Base-by-base conservation (phyloP, 352 stramenopile species). In the Phytophthora niederhauseri region DNA sequence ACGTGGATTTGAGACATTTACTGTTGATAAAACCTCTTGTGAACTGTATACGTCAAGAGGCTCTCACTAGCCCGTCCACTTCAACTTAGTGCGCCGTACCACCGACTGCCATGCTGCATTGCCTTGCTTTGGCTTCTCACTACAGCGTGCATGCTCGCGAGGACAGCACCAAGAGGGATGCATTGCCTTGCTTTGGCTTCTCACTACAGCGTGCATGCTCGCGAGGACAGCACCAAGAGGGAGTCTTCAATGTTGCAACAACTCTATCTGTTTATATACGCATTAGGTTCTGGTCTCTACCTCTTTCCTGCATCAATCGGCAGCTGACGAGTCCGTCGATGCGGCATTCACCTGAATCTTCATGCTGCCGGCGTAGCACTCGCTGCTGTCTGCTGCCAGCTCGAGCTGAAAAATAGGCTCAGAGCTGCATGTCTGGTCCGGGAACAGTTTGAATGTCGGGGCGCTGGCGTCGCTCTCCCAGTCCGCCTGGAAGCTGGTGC, bases 401-500 rank as follows among this genome's bases (percentile, higher is more conserved):
- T 68, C 60, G 12, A 72, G 30, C 30, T 72, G 17, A 11, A 68
- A 68, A n/a, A 57, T 14, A 2, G 58, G 59, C 9, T 28, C 22
- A 0, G 58, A 59, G 31, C 28, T 70, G 59, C 69, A 76, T 19
- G 45, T 48, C 2, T 48, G 57, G 26, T 76, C 64, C 0, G 58
- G 34, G 41, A 72, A 76, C 7, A 76, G 38, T 15, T 62, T 76
- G 34, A 76, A 61, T 6, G 57, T 53, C 5, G 64, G 58, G 3
- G 28, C 36, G 14, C 5, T n/a, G 3, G 28, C 36, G 36, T n/a
- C 22, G 46, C 45, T 58, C 22, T 65, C 24, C 57, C 63, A 69
- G 15, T 60, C 15, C 15, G 64, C 64, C 38, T 61, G 52, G 53
- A 76, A 72, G 31, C 69, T 76, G 5, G 64, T 73, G 24, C 34